Evolutionary conservation across 768 basidiomycete genomes (phyloP), one percentile per base, ranked within the genome.

Genomic region (Termitomyces bulborhizus): DNA sequence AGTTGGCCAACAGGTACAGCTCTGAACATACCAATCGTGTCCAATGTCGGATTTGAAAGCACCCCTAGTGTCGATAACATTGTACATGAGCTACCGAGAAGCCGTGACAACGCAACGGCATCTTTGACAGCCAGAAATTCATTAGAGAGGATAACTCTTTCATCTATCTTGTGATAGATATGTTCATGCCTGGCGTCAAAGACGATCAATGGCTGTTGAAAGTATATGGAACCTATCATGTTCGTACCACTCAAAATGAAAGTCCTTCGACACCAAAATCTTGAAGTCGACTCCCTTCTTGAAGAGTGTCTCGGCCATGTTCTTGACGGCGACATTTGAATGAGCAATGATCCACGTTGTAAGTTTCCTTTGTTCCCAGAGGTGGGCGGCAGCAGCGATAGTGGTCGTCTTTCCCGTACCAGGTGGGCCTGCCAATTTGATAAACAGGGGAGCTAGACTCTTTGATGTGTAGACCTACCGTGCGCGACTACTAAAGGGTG

Each of bases 401-500:
- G 77, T 77, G 0, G 73, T 73, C 4, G 80, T 82, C 60, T 82
- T 82, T 3, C 80, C 80, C 3, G 80, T 79, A 2, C 77, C 78
- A 11, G 78, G 79, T 24, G 79, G 77, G 4, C 78, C 79, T 78
- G 27, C 9, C 43, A 53, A 37, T 12, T 15, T 18, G 8, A 40
- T 29, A 9, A 49, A 16, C 41, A 8, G 16, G 7, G 11, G 37
- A 40, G 11, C 26, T 24, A 46, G 6, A 16, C 8, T 29, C 3
- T 7, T 15, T 11, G 26, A 43, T 13, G 27, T 21, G 36, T 21
- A 29, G 11, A 39, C 9, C 18, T 45, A 74, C 77, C 76, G 53
- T 78, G 78, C 6, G 67, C 69, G 32, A 77, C 60, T 2, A 76
- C 66, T 4, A 76, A 26, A 1, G 70, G 69, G 13, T 55, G 47